These are phyloP conservation scores for Coccomyxa subellipsoidea DNA, from an alignment of 163 green algal species.

Conservation along the genomic window DNA sequence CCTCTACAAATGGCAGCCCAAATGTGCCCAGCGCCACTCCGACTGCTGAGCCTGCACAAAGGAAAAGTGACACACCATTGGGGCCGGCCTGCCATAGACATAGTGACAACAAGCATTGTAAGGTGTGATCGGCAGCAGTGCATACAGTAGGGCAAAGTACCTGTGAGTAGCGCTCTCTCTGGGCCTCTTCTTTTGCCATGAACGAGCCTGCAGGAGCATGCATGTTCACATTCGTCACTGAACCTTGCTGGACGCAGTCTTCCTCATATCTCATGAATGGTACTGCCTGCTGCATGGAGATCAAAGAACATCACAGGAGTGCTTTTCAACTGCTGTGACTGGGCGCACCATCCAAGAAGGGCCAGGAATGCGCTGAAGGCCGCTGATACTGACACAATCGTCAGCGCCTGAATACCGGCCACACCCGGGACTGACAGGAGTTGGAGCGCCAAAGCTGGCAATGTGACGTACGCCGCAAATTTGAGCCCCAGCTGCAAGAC, in stretches of 20 bases:
- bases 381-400: not conserved
- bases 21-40: slow-evolving; percentile 30
- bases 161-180: slow-evolving; percentile 1
- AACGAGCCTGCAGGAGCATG: not conserved
- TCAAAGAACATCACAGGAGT: no score
- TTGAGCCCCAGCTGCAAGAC: not conserved
- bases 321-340: no score
- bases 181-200: not conserved
- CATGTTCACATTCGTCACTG: not conserved
- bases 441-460: not conserved
- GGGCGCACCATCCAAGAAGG: not conserved
- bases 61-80: not conserved
- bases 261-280: not conserved
- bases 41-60: slow-evolving; percentile 20
- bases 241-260: not conserved
- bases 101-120: not conserved
- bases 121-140: not conserved
- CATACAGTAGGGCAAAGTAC: not conserved
- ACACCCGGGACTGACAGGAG: not conserved
- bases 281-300: not conserved
- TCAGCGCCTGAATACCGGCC: not conserved
- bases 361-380: not conserved
- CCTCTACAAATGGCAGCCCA: slow-evolving; percentile 39
- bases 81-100: not conserved
- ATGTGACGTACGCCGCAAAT: not conserved